A percentile compares a stretch with the other conserved stretches of the same genome.
These are phyloP conservation scores for Amaranthus cruentus DNA, from an alignment of 148 eudicot genomes.

Conservation along the genomic window DNA sequence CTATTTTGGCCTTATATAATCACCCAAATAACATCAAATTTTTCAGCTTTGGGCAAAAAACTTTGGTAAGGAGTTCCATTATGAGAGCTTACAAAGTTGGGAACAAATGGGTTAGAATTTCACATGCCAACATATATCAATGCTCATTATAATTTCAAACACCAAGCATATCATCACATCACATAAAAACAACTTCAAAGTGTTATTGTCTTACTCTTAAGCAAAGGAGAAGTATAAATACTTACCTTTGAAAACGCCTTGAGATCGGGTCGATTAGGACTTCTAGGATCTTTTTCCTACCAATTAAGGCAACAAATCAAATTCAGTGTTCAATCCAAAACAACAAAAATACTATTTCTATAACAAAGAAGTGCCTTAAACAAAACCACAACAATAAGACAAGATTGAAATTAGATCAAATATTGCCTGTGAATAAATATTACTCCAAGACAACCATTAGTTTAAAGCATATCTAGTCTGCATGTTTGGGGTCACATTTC, in stretches of 20 bases:
- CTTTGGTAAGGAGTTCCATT: not conserved
- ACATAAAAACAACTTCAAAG: not conserved
- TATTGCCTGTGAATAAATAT: not conserved
- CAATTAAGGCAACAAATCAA: conserved; percentile 3
- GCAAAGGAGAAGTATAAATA: conserved; percentile 6
- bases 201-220: not conserved
- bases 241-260: conserved; percentile 68
- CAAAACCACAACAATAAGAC: not conserved
- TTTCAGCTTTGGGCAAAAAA: not conserved
- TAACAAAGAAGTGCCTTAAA: not conserved
- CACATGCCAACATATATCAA: not conserved
- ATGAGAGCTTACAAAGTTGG: not conserved
- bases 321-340: not conserved
- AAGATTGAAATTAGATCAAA: not conserved
- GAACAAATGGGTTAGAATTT: not conserved
- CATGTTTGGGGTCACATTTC: not conserved
- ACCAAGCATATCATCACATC: not conserved
- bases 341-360: not conserved
- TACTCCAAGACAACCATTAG: not conserved
- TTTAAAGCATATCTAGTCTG: not conserved
- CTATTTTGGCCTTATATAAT: not conserved
- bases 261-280: conserved; percentile 61
- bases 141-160: not conserved
- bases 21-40: not conserved
- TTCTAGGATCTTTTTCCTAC: conserved; percentile 25